A percentile compares a stretch with the other conserved stretches of the same genome.
Evolutionary conservation across 2,329 filamentous ascomycete genomes (phyloP).

Genomic region (Aurifilum marmelostoma): DNA sequence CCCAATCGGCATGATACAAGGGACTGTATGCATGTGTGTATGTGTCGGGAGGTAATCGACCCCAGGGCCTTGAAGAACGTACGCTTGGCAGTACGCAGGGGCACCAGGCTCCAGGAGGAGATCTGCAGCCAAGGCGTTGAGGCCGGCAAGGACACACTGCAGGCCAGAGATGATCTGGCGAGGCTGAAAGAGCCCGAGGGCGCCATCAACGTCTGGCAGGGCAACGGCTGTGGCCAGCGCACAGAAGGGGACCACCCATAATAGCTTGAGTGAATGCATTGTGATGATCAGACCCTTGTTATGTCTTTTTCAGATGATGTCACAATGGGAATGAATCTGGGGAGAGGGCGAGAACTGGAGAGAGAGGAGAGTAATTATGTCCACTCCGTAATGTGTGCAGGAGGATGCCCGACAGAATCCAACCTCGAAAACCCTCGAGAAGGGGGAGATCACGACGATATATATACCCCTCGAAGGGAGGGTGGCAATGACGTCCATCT

Average conservation of each 20-base stretch:
- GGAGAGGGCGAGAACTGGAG: not conserved
- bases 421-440: not conserved
- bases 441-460: not conserved
- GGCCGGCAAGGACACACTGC: constrained; percentile 1
- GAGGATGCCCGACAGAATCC: not conserved
- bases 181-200: not conserved
- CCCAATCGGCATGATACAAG: no score
- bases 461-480: not conserved
- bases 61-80: not conserved
- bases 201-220: not conserved
- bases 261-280: not conserved
- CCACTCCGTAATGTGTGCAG: not conserved
- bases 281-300: no score
- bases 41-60: no score
- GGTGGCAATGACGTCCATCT: not conserved
- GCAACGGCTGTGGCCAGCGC: not conserved
- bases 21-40: no score
- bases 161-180: constrained; percentile 5
- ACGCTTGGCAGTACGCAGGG: constrained; percentile 1
- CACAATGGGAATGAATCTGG: not conserved
- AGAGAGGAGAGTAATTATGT: not conserved
- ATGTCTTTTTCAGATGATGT: no score
- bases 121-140: not conserved
- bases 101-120: not conserved
- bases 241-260: not conserved